Percentiles rank a stretch among this genome's conserved stretches.
These are phyloP conservation scores for Canna indica DNA, from an alignment of 176 grass and related monocot species.

Conservation along the genomic window DNA sequence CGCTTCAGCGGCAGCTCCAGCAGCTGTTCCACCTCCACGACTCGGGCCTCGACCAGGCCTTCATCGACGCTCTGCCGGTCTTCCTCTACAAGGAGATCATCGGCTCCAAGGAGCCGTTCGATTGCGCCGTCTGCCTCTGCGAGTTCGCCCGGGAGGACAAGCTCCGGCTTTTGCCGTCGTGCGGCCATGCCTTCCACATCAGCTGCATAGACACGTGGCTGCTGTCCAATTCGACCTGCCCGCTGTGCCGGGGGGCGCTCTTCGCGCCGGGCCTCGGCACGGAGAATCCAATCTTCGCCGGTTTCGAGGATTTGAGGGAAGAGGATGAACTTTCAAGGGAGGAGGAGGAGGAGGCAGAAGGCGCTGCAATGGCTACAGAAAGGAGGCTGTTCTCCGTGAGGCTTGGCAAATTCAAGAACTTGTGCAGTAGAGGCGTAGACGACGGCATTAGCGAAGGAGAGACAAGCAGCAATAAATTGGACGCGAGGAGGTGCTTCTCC, in stretches of 20 bases:
- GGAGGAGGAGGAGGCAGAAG: neutral
- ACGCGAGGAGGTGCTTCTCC: conserved; percentile 7
- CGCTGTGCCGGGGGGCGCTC: conserved; percentile 6
- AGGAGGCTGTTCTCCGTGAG: conserved; percentile 10
- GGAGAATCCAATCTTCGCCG: neutral
- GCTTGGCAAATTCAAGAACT: conserved; percentile 15
- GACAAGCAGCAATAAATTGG: conserved; percentile 1
- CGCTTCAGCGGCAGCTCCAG: conserved; percentile 8
- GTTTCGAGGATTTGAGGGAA: neutral
- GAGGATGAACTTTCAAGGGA: neutral
- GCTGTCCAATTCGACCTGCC: conserved; percentile 12
- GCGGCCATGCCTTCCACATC: conserved; percentile 13
- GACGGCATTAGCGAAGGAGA: neutral
- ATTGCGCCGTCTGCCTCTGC: conserved; percentile 14
- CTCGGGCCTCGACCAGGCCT: conserved; percentile 10
- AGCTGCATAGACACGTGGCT: conserved; percentile 14
- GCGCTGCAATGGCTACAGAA: neutral
- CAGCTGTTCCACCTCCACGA: conserved; percentile 12
- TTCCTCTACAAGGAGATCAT: conserved; percentile 3
- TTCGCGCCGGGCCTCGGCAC: neutral
- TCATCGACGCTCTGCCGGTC: conserved; percentile 6
- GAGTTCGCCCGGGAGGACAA: conserved; percentile 6
- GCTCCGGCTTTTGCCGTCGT: conserved; percentile 2
- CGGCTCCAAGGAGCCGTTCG: conserved; percentile 14
- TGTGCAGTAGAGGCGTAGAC: neutral